phyloP scores from a whole-genome alignment of 2,329 filamentous ascomycete genomes.

The Drechmeria coniospora region DNA sequence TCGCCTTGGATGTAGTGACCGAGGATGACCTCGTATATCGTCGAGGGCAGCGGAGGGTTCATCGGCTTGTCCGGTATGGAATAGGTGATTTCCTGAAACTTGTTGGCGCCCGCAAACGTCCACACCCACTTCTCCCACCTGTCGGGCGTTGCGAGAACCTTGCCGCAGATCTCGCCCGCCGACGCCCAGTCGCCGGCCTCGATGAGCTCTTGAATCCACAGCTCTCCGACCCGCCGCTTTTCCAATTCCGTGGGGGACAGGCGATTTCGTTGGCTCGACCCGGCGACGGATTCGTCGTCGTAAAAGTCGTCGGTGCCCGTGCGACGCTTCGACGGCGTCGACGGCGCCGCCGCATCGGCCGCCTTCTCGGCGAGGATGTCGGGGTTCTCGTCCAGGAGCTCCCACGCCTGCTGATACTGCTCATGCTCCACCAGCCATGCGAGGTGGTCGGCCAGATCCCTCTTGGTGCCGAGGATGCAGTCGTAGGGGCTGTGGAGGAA shows the following conservation, averaged over 20 bases:
- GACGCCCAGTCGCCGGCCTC: conserved; percentile 56
- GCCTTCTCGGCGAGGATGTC: conserved; percentile 43
- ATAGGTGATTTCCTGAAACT: conserved; percentile 77
- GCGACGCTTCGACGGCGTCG: conserved; percentile 25
- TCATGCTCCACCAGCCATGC: conserved; percentile 71
- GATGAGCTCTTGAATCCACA: conserved; percentile 83
- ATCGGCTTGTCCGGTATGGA: conserved; percentile 68
- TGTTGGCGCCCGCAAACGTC: conserved; percentile 73
- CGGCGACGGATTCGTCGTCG: conserved; percentile 46
- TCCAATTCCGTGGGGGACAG: conserved; percentile 65
- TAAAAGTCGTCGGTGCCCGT: conserved; percentile 48
- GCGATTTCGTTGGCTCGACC: conserved; percentile 39
- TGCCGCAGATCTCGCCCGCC: conserved; percentile 69
- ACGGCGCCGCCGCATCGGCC: conserved; percentile 21
- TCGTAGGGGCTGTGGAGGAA: conserved; percentile 96
- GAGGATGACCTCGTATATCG: conserved; percentile 79
- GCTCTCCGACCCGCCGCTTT: conserved; percentile 78
- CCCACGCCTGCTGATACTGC: conserved; percentile 76
- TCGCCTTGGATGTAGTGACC: conserved; percentile 76
- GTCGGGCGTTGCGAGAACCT: conserved; percentile 62
- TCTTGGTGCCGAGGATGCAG: conserved; percentile 79
- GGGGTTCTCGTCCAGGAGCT: conserved; percentile 74
- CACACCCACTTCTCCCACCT: conserved; percentile 95
- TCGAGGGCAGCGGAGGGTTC: conserved; percentile 60
- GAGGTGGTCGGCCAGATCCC: conserved; percentile 74